Percentiles rank a stretch among this genome's conserved stretches.
Evolutionary conservation across 2,329 filamentous ascomycete genomes (phyloP).

Genomic region (Colletotrichum noveboracense): DNA sequence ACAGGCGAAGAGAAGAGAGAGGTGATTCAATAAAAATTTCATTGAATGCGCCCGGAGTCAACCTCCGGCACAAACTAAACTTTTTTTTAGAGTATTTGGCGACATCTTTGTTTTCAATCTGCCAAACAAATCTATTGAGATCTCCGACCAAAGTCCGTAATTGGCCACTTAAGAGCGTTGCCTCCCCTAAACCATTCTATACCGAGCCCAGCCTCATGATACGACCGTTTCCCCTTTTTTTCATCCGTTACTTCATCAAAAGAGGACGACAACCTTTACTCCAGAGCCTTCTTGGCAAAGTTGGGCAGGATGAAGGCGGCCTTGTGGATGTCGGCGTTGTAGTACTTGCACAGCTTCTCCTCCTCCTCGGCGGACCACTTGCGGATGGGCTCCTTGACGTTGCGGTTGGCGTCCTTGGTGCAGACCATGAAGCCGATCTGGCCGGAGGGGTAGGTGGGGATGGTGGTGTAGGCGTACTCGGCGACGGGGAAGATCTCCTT

Average conservation of each 20-base stretch:
- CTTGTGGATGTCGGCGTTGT: slow-evolving; percentile 96
- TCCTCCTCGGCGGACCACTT: slow-evolving; percentile 87
- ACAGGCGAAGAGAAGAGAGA: neutral
- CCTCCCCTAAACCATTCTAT: neutral
- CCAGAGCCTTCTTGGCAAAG: slow-evolving; percentile 82
- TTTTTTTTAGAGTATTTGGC: neutral
- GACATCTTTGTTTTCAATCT: neutral
- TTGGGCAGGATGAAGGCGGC: slow-evolving; percentile 92
- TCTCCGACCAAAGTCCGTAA: neutral
- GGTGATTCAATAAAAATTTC: neutral
- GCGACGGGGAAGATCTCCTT: slow-evolving; percentile 95
- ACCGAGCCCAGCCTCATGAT: neutral
- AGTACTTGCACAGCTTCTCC: slow-evolving; percentile 92
- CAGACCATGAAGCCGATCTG: slow-evolving; percentile 99
- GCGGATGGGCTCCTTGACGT: slow-evolving; percentile 86
- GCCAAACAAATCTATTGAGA: neutral
- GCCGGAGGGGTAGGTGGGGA: slow-evolving; percentile 97
- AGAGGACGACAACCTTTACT: slow-evolving; percentile 40
- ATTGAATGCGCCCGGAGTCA: slow-evolving; percentile 8
- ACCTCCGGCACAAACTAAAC: neutral
- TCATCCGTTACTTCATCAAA: neutral
- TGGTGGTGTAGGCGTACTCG: slow-evolving; percentile 99
- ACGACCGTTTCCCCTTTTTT: neutral
- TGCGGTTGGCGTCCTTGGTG: slow-evolving; percentile 86
- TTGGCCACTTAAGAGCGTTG: neutral